These are phyloP conservation scores for Sclerotinia sclerotiorum DNA, from an alignment of 2,329 filamentous ascomycete species.

Conservation along the genomic window DNA sequence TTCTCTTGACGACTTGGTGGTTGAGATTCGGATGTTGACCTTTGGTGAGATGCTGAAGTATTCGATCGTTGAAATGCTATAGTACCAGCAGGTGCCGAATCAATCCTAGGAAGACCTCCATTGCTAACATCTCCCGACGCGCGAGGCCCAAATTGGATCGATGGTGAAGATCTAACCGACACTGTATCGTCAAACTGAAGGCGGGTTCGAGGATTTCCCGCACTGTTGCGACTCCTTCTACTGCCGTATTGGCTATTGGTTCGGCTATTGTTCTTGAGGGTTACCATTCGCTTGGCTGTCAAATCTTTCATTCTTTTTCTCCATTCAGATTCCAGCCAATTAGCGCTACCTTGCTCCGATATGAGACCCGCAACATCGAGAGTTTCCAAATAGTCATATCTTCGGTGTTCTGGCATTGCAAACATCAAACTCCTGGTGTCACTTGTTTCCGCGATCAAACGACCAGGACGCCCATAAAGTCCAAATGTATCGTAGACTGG, in stretches of 20 bases:
- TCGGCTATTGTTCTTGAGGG: slow-evolving; percentile 48
- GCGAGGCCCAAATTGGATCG: slow-evolving; percentile 39
- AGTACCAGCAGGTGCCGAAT: slow-evolving; percentile 51
- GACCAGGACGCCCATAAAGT: slow-evolving; percentile 84
- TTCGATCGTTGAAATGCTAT: slow-evolving; percentile 30
- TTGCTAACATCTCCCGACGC: slow-evolving; percentile 26
- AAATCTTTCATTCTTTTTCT: slow-evolving; percentile 84
- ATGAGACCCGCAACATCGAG: slow-evolving; percentile 82
- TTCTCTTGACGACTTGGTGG: slow-evolving; percentile 34
- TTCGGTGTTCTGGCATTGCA: slow-evolving; percentile 84
- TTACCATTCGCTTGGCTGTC: slow-evolving; percentile 75
- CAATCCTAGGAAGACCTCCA: slow-evolving; percentile 44
- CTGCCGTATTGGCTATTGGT: slow-evolving; percentile 51
- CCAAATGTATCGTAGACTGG: slow-evolving; percentile 91
- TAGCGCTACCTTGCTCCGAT: slow-evolving; percentile 69
- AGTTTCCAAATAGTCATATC: slow-evolving; percentile 88
- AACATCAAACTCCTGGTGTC: slow-evolving; percentile 95
- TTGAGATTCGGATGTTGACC: slow-evolving; percentile 41
- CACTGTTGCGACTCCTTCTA: slow-evolving; percentile 57
- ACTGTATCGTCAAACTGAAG: slow-evolving; percentile 59
- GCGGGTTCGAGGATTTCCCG: slow-evolving; percentile 49
- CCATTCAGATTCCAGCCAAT: slow-evolving; percentile 88
- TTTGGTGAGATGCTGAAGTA: slow-evolving; percentile 29
- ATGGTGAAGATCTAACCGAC: slow-evolving; percentile 54
- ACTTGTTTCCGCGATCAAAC: slow-evolving; percentile 81